phyloP scores from a whole-genome alignment of 768 basidiomycete species.

The Sistotremastrum suecicum region DNA sequence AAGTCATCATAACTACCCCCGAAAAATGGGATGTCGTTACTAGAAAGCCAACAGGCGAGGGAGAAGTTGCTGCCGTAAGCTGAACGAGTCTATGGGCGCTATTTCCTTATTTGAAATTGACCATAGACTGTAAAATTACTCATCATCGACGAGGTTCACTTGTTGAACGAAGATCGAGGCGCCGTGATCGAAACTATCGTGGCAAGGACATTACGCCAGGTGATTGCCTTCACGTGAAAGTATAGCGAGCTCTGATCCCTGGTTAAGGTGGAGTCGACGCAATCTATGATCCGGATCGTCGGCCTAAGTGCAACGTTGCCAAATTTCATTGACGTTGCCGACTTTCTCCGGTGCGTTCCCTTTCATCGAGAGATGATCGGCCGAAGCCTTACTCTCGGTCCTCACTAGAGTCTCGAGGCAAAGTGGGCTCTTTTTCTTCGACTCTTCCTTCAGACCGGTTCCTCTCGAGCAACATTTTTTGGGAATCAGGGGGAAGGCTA shows the following conservation, averaged over 20 bases:
- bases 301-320: slow-evolving; percentile 94
- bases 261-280: slow-evolving; percentile 81
- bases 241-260: neutral
- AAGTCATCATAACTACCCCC: slow-evolving; percentile 96
- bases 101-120: neutral
- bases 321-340: slow-evolving; percentile 92
- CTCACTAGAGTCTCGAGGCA: slow-evolving; percentile 61
- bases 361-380: neutral
- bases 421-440: slow-evolving; percentile 91
- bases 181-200: slow-evolving; percentile 98
- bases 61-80: slow-evolving; percentile 83
- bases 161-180: slow-evolving; percentile 94
- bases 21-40: slow-evolving; percentile 99
- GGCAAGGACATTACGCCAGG: slow-evolving; percentile 85
- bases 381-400: neutral
- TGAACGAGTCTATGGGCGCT: too few relatives aligned
- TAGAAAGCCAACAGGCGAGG: slow-evolving; percentile 91
- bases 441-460: slow-evolving; percentile 91
- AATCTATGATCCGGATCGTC: slow-evolving; percentile 91
- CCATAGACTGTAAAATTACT: slow-evolving; percentile 77
- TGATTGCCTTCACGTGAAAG: slow-evolving; percentile 12
- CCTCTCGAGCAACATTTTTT: slow-evolving; percentile 97
- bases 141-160: slow-evolving; percentile 95
- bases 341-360: slow-evolving; percentile 64
- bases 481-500: slow-evolving; percentile 80